A percentile compares a stretch with the other conserved stretches of the same genome.
These are phyloP conservation scores for Telfairia occidentalis DNA, from an alignment of 331 rosid species.

Conservation along the genomic window DNA sequence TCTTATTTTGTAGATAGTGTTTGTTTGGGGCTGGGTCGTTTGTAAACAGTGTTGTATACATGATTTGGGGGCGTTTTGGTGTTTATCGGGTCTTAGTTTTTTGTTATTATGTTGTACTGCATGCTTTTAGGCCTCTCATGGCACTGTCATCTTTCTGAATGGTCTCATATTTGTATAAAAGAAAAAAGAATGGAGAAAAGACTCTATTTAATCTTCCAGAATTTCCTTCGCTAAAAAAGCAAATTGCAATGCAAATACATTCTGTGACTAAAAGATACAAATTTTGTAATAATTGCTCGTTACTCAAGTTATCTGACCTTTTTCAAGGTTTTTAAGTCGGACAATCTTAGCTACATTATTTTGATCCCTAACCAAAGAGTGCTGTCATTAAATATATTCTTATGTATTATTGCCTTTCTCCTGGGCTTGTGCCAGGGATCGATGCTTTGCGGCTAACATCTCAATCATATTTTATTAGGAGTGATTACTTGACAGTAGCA, in stretches of 20 bases:
- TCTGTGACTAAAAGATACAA: neutral
- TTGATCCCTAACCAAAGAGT: neutral
- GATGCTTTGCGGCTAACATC: slow-evolving; percentile 14
- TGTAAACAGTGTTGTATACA: too few relatives aligned
- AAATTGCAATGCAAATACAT: neutral
- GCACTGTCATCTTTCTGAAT: neutral
- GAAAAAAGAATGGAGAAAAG: neutral
- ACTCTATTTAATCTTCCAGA: neutral
- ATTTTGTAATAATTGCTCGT: neutral
- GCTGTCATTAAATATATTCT: neutral
- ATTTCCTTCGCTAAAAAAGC: neutral
- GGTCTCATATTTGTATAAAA: neutral
- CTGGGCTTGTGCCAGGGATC: slow-evolving; percentile 10
- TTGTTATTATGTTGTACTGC: too few relatives aligned
- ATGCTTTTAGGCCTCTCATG: neutral
- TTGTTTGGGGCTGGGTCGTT: too few relatives aligned
- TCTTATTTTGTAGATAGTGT: too few relatives aligned
- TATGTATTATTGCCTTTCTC: neutral
- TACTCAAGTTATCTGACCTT: neutral
- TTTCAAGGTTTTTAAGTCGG: neutral
- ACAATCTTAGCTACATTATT: neutral
- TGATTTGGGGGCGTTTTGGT: too few relatives aligned
- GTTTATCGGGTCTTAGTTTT: too few relatives aligned
- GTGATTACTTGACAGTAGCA: slow-evolving; percentile 77
- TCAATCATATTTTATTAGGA: slow-evolving; percentile 33